phyloP scores from a whole-genome alignment of 306 rosid species.

The Castanea mollissima region DNA sequence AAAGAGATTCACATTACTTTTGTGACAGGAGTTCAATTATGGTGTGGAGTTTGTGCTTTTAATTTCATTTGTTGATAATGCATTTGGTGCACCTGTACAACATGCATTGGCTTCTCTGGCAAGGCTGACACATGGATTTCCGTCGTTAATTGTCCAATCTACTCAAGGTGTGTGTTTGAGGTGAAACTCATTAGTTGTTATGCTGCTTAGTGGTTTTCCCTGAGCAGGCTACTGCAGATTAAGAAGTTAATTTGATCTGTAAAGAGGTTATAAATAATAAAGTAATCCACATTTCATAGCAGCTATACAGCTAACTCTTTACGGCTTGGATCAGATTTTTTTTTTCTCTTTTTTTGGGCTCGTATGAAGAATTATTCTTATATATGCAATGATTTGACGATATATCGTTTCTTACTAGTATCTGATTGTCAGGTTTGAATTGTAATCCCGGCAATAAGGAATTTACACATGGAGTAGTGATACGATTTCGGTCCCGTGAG shows the following conservation, averaged over 20 bases:
- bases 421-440: slow-evolving; percentile 60
- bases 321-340: neutral
- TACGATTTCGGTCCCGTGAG: slow-evolving; percentile 84
- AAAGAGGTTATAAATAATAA: neutral
- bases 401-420: slow-evolving; percentile 2
- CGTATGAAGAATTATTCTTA: neutral
- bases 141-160: slow-evolving; percentile 81
- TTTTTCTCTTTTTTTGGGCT: neutral
- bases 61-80: slow-evolving; percentile 53
- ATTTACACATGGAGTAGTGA: slow-evolving; percentile 68
- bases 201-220: slow-evolving; percentile 18
- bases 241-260: slow-evolving; percentile 1
- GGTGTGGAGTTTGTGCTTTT: slow-evolving; percentile 85
- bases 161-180: slow-evolving; percentile 61
- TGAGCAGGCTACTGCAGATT: slow-evolving; percentile 4
- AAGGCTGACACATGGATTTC: slow-evolving; percentile 45
- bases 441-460: slow-evolving; percentile 58
- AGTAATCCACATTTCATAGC: neutral
- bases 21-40: slow-evolving; percentile 71
- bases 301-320: neutral
- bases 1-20: slow-evolving; percentile 19
- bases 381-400: neutral
- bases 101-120: slow-evolving; percentile 63
- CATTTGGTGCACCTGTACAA: slow-evolving; percentile 36
- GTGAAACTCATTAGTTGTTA: slow-evolving; percentile 13